Evolutionary conservation across 2,329 filamentous ascomycete species (phyloP), one percentile per base, ranked within the genome.

Genomic region (Cladophialophora bantiana): DNA sequence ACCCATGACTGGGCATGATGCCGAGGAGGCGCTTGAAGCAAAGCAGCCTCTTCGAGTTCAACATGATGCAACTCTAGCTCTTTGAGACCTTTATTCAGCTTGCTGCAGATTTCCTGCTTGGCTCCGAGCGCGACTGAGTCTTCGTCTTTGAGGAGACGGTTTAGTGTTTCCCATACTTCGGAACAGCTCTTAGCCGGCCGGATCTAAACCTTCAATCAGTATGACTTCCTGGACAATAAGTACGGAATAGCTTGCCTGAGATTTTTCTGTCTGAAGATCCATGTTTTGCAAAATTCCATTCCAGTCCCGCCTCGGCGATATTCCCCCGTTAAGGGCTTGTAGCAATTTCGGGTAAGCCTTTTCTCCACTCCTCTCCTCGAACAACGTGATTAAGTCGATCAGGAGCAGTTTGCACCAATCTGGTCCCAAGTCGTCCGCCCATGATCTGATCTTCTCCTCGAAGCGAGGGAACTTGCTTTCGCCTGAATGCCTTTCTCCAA

Each of bases 1-100:
- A 62, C 59, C 59, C 59, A 62, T 42, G 59, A n/a, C 18, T 62
- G 59, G 6, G 59, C 59, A 20, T 62, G 59, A 13, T 34, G 31
- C 18, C 48, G 59, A 9, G 59, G 45, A 54, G 18, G 34, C 38
- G 36, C 34, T 31, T 35, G 18, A 12, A 18, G 45, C 42, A 36
- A 34, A n/a, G 59, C 59, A 1, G 59, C 59, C 13, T 52, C 34
- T 54, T 61, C 42, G 2, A 61, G 59, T 31, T 20, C 31, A 12
- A 38, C 34, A 38, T 61, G 59, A 32, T 61, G 59, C 32, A 18
- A 2, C 5, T 13, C 32, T 7, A 61, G 59, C 35, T 52, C 59
- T 40, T 42, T 35, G 31, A 61, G 59, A 34, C 59, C 45, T 18
- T 12, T 18, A 20, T 40, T 61, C 13, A 59, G 40, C 32, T n/a